Evolutionary conservation across 768 basidiomycete genomes (phyloP), one percentile per base, ranked within the genome.

Genomic region (Russula brevipes): DNA sequence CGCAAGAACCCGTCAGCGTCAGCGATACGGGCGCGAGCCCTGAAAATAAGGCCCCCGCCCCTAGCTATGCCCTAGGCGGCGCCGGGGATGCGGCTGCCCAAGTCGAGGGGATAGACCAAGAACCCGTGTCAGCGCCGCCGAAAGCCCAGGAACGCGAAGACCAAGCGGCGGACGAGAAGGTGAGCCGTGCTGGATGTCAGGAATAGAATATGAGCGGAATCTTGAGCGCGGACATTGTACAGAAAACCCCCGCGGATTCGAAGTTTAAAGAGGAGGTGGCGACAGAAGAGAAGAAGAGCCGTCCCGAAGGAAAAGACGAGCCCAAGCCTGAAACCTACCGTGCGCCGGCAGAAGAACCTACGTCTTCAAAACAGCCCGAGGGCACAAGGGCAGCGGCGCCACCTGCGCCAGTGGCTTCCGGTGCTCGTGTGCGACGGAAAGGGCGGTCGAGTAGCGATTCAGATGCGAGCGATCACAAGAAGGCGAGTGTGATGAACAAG

Each of bases 361-460:
- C 44, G 16, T 5, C 14, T 30, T 12, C 31, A n/a, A 60, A 31
- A 24, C 33, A 17, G 31, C 19, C 11, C 6, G 51, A 42, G 12
- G 8, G 6, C 30, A 7, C 7, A 36, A 53, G 2, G 51, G 5
- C 35, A 36, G 35, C 19, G 31, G 36, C 12, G 45, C 9, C 31
- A 9, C 10, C 55, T 1, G 42, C 33, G 14, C 35, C 39, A n/a
- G 7, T 12, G 38, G 47, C n/a, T 9, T 10, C 35, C 2, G 55
- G 60, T 11, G 19, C 19, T 8, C 41, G 31, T 8, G 7, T 44
- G 14, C 52, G 49, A 14, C 56, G 57, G 52, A 63, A 46, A 44
- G 55, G 19, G 45, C 56, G 61, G 61, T 56, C 64, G 3, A 63
- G 41, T 41, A 63, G 65, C 41, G 61, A 66, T 12, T 54, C 64